Evolutionary conservation across 1,284 basidiomycete species (phyloP).

Genomic region (Kalmanozyma brasiliensis): DNA sequence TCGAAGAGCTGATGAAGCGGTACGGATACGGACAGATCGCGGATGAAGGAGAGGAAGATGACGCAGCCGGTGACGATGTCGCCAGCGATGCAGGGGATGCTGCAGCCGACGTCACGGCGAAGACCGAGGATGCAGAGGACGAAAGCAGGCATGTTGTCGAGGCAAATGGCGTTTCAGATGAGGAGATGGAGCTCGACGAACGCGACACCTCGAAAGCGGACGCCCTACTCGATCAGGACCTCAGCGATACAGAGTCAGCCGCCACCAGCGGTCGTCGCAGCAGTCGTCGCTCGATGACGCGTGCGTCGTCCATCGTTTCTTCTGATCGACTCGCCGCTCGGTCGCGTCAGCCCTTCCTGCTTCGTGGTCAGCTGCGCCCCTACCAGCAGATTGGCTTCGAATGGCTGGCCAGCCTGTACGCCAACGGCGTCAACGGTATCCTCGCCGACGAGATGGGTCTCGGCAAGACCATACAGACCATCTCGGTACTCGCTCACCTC

Average conservation of each 20-base stretch:
- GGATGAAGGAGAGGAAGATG: conserved; percentile 25
- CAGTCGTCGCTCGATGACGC: conserved; percentile 39
- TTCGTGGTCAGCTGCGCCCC: conserved; percentile 87
- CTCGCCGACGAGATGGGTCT: conserved; percentile 74
- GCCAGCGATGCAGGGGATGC: conserved; percentile 8
- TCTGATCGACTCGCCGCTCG: conserved; percentile 32
- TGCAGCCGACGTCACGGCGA: not conserved
- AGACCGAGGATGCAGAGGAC: conserved; percentile 6
- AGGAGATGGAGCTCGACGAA: conserved; percentile 37
- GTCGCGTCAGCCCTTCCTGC: conserved; percentile 77
- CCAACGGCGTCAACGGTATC: conserved; percentile 89
- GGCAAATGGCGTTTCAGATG: conserved; percentile 11
- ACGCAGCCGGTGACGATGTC: conserved; percentile 29
- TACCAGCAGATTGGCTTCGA: conserved; percentile 95
- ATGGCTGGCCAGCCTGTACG: conserved; percentile 91
- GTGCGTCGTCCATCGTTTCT: conserved; percentile 69
- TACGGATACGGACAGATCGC: conserved; percentile 68
- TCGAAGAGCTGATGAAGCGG: conserved; percentile 72
- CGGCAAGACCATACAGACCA: conserved; percentile 97
- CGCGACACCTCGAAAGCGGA: conserved; percentile 16
- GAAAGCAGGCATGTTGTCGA: conserved; percentile 15
- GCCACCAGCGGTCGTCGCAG: conserved; percentile 31
- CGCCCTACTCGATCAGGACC: conserved; percentile 15
- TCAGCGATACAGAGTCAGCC: conserved; percentile 35
- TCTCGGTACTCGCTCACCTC: conserved; percentile 88